Base-by-base conservation (phyloP, 495 filamentous ascomycete species). In the Daldinia loculata region DNA sequence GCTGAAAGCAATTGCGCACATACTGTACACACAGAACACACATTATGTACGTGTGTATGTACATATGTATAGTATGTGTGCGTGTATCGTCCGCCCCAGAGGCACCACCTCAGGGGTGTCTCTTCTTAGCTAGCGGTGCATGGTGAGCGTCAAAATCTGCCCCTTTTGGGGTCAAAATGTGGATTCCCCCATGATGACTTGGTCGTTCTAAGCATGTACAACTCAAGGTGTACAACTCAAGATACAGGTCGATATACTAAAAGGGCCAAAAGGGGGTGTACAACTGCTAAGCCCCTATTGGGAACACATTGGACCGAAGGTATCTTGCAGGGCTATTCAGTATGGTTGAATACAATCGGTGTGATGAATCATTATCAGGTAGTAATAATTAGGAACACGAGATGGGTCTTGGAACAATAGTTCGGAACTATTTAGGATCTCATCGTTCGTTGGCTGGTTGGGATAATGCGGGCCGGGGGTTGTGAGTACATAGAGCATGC, bases 401-500 rank as follows among this genome's bases (percentile, higher is more conserved):
- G 70, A 73, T 73, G 71, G 71, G 67, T 60, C 43, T 63, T 69
- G 52, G 71, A 57, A 55, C 70, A 73, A 66, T 73, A 73, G 70
- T 61, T 67, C 43, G 63, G 71, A 22, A 66, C 63, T 74, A 74
- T 70, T 74, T 67, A 67, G 43, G 63, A 67, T 63, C 62, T 70
- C 17, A 52, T 34, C 63, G 63, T 48, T 66, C 66, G 70, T 66
- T 74, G 53, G 51, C n/a, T n/a, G 14, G 26, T 53, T 53, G 22
- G 66, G 67, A 61, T 56, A 36, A 70, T 70, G 67, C 41, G 67
- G 62, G 63, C 71, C 39, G 58, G 71, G 58, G 70, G 36, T 70
- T 56, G 17, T 57, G 55, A 5, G 66, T 34, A 29, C 4, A 60
- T 73, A n/a, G n/a, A 66, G 61, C 57, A 70, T 74, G 39, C 50